Evolutionary conservation across 1,139 yeast species (phyloP).

Genomic region (Pichia sp.): DNA sequence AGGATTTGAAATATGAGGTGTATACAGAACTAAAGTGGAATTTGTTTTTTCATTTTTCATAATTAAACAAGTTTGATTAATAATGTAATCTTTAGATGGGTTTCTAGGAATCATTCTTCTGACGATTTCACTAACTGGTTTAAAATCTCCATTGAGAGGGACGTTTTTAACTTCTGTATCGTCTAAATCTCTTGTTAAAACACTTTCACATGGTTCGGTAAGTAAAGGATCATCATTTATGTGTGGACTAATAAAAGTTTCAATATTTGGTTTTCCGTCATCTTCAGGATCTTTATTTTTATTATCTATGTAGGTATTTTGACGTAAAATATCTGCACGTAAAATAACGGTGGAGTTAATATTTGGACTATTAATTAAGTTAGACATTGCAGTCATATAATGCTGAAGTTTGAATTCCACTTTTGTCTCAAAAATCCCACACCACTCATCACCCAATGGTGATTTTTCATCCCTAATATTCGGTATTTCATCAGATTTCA

Average conservation of each 20-base stretch:
- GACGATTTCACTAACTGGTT: constrained; percentile 49
- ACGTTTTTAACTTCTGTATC: constrained; percentile 49
- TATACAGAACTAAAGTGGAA: constrained; percentile 57
- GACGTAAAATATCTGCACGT: constrained; percentile 77
- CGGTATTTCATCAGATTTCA: constrained; percentile 28
- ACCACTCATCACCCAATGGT: constrained; percentile 61
- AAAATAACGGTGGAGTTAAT: constrained; percentile 87
- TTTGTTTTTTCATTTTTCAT: constrained; percentile 32
- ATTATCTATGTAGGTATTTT: constrained; percentile 33
- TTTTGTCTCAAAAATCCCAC: constrained; percentile 42
- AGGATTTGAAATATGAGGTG: constrained; percentile 60
- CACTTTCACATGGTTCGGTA: constrained; percentile 29
- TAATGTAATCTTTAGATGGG: constrained; percentile 75
- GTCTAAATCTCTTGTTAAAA: constrained; percentile 44
- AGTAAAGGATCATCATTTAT: constrained; percentile 28
- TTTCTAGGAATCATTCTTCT: constrained; percentile 84
- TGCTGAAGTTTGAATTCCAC: constrained; percentile 46
- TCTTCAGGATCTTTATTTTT: too few species aligned
- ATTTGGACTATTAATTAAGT: constrained; percentile 79
- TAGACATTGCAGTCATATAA: constrained; percentile 72
- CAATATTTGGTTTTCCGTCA: too few species aligned
- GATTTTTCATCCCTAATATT: constrained; percentile 36
- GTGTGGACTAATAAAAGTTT: constrained; percentile 24
- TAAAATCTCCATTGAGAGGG: constrained; percentile 36
- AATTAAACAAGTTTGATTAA: constrained; percentile 78